Conservation (phyloP, 1,139 yeast genomes). For the Neolecta irregularis region DNA sequence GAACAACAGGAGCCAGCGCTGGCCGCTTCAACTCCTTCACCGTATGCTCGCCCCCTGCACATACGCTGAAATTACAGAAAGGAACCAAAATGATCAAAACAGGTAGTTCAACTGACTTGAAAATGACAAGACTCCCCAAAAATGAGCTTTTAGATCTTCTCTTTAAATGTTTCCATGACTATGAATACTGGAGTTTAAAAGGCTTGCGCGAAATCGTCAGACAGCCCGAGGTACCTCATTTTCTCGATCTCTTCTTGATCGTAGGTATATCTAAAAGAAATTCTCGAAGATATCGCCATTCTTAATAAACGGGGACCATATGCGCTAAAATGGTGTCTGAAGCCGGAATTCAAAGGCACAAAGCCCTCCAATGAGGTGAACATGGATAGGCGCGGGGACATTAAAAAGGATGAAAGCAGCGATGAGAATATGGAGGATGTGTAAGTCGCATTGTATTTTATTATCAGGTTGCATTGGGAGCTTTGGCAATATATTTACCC, state of each 20-base stretch:
- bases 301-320: conserved; percentile 91
- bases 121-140: conserved; percentile 88
- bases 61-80: too few relatives aligned
- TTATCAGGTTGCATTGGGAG: too few relatives aligned
- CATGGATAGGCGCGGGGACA: too few relatives aligned
- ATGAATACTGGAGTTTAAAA: conserved; percentile 92
- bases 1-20: conserved; percentile 7
- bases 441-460: too few relatives aligned
- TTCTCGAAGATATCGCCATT: conserved; percentile 76
- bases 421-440: too few relatives aligned
- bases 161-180: conserved; percentile 81
- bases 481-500: too few relatives aligned
- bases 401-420: too few relatives aligned
- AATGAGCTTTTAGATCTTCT: conserved; percentile 78
- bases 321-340: conserved; percentile 76
- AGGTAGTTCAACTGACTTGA: conserved; percentile 48
- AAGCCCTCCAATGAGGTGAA: too few relatives aligned
- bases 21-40: conserved; percentile 7
- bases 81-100: conserved; percentile 52
- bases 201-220: conserved; percentile 86
- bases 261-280: conserved; percentile 60
- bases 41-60: not conserved
- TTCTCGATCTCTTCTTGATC: not conserved
- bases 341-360: conserved; percentile 30
- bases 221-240: conserved; percentile 58